These are phyloP conservation scores for Claviceps humidiphila DNA, from an alignment of 2,329 filamentous ascomycete species.

Conservation along the genomic window DNA sequence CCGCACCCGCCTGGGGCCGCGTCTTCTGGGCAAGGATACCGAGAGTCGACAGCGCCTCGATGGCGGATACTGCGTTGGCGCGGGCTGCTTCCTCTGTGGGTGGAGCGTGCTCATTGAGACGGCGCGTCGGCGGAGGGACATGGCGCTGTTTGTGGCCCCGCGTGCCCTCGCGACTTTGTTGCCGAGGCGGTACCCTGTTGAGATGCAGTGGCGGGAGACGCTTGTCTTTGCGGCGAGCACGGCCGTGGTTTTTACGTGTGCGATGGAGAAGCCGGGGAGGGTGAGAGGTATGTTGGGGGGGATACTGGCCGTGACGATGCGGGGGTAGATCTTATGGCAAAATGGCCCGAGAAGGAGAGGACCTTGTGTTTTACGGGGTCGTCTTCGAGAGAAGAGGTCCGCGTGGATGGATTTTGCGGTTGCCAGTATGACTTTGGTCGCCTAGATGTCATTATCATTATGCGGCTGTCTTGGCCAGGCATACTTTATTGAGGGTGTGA, in stretches of 20 bases:
- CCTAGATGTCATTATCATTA: too few relatives aligned
- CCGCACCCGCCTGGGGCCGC: constrained; percentile 61
- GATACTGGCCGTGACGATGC: constrained; percentile 38
- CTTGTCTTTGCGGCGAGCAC: constrained; percentile 53
- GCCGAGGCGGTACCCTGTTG: constrained; percentile 50
- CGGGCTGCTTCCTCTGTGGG: constrained; percentile 63
- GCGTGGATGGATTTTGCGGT: too few relatives aligned
- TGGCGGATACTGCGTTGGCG: constrained; percentile 52
- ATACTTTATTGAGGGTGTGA: too few relatives aligned
- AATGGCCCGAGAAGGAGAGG: too few relatives aligned
- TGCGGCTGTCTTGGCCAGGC: too few relatives aligned
- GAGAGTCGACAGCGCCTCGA: constrained; percentile 39
- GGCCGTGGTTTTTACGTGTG: constrained; percentile 56
- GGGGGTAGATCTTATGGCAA: too few relatives aligned
- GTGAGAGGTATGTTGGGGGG: constrained; percentile 58
- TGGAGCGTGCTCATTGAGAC: constrained; percentile 70
- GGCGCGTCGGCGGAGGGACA: constrained; percentile 52
- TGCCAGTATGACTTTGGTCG: too few relatives aligned
- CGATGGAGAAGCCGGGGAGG: constrained; percentile 45
- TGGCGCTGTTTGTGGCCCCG: constrained; percentile 70
- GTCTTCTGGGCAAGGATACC: constrained; percentile 42
- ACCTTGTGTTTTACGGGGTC: too few relatives aligned
- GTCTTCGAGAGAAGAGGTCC: too few relatives aligned
- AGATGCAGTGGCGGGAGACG: constrained; percentile 55
- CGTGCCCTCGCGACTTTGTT: constrained; percentile 62